A percentile compares a stretch with the other conserved stretches of the same genome.
phyloP scores from a whole-genome alignment of 1,139 yeast genomes.

The Geotrichum bryndzae region DNA sequence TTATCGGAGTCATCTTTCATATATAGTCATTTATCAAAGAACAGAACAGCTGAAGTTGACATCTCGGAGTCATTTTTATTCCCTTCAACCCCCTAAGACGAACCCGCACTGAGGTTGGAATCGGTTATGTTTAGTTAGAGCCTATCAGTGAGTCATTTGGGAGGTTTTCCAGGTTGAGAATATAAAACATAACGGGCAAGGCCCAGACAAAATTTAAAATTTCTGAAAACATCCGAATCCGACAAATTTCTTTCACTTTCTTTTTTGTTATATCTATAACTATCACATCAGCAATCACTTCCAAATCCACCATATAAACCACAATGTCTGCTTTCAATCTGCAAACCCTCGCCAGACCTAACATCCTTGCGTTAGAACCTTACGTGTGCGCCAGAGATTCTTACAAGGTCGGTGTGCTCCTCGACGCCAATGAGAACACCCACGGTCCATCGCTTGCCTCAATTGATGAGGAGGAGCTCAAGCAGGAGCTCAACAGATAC shows the following conservation, averaged over 20 bases:
- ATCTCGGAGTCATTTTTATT: neutral
- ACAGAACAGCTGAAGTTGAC: neutral
- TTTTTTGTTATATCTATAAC: neutral
- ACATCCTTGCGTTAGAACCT: slow-evolving; percentile 73
- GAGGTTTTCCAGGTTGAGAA: neutral
- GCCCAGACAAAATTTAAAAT: neutral
- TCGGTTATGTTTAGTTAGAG: neutral
- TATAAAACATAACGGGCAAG: neutral
- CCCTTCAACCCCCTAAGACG: neutral
- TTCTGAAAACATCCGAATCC: neutral
- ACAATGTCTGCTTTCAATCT: slow-evolving; percentile 46
- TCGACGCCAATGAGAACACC: slow-evolving; percentile 95
- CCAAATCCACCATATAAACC: neutral
- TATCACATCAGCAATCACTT: neutral
- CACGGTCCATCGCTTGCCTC: slow-evolving; percentile 71
- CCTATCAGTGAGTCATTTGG: neutral
- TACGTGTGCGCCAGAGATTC: slow-evolving; percentile 96
- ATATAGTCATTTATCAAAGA: too few relatives aligned
- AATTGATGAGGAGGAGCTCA: slow-evolving; percentile 36
- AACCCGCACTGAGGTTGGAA: neutral
- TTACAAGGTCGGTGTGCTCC: slow-evolving; percentile 73
- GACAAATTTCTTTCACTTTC: neutral
- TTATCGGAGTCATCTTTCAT: too few relatives aligned
- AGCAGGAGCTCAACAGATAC: slow-evolving; percentile 66
- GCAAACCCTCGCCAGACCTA: slow-evolving; percentile 67